Conservation (phyloP, 257 asterid genomes). For the Nicotiana tabacum region DNA sequence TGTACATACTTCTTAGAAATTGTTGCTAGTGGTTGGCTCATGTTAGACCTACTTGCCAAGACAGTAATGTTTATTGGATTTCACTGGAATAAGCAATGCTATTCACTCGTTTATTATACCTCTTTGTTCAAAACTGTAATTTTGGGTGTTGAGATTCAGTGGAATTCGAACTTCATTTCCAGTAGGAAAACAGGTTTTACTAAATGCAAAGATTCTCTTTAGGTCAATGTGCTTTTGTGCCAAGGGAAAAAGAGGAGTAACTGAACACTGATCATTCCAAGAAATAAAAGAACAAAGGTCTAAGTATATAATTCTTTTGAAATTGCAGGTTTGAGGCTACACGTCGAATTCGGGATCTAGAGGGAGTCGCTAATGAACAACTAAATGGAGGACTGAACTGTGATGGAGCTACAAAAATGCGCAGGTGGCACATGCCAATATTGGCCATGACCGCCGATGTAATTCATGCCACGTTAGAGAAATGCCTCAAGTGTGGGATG, state of each 20-base stretch:
- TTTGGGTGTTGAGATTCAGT: not conserved
- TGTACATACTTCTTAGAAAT: not conserved
- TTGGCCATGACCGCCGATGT: conserved; percentile 96
- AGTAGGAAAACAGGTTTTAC: not conserved
- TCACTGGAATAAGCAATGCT: not conserved
- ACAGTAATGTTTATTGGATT: not conserved
- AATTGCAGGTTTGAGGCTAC: conserved; percentile 80
- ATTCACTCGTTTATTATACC: not conserved
- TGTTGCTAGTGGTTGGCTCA: not conserved
- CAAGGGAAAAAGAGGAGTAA: not conserved
- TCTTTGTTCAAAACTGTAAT: not conserved
- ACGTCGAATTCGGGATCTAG: conserved; percentile 67
- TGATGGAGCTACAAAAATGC: conserved; percentile 9
- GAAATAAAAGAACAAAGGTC: not conserved
- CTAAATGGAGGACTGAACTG: conserved; percentile 21
- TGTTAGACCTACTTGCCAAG: not conserved
- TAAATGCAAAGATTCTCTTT: not conserved
- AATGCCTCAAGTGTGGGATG: conserved; percentile 73
- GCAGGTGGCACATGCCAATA: conserved; percentile 68
- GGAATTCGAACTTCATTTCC: not conserved
- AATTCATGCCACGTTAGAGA: conserved; percentile 70
- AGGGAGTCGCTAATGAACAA: conserved; percentile 38
- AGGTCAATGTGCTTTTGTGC: not conserved
- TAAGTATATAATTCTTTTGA: not conserved
- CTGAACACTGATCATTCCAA: not conserved